phyloP scores from a whole-genome alignment of 2,329 filamentous ascomycete genomes.

The Magnaporthiopsis rhizophila region DNA sequence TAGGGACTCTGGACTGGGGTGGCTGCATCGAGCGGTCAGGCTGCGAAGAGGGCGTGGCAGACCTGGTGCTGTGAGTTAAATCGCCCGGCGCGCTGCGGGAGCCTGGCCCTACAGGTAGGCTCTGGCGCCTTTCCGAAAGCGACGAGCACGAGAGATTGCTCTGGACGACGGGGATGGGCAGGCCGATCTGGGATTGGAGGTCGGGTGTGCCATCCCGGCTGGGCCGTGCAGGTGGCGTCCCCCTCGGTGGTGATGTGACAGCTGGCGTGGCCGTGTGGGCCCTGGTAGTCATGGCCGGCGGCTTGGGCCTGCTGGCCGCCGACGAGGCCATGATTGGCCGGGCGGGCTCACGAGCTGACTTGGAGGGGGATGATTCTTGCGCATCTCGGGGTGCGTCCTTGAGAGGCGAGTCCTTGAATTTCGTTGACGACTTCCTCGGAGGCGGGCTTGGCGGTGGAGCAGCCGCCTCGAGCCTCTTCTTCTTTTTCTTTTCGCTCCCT shows the following conservation, averaged over 20 bases:
- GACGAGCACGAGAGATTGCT: constrained; percentile 50
- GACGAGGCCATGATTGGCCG: constrained; percentile 17
- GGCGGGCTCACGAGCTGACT: constrained; percentile 23
- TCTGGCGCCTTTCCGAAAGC: constrained; percentile 40
- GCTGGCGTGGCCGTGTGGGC: constrained; percentile 17
- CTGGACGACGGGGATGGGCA: constrained; percentile 48
- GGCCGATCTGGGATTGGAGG: constrained; percentile 47
- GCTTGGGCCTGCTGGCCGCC: constrained; percentile 15
- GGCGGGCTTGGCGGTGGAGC: constrained; percentile 49
- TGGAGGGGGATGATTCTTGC: constrained; percentile 28
- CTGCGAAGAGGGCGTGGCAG: constrained; percentile 25
- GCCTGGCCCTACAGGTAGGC: constrained; percentile 13
- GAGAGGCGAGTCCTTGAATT: constrained; percentile 29
- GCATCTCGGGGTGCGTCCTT: constrained; percentile 20
- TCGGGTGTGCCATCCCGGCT: constrained; percentile 61
- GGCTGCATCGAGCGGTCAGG: constrained; percentile 23
- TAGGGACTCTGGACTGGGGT: constrained; percentile 19
- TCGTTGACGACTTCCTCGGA: constrained; percentile 53
- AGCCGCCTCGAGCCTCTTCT: constrained; percentile 35
- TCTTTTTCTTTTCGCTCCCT: constrained; percentile 24
- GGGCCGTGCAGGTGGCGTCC: constrained; percentile 48
- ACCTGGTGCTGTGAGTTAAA: constrained; percentile 19
- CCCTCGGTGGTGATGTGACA: constrained; percentile 21
- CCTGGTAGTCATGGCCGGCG: constrained; percentile 15
- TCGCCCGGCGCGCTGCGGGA: constrained; percentile 9